phyloP scores from a whole-genome alignment of 2,329 filamentous ascomycete genomes.

The Iodosphaeria phyllophila region DNA sequence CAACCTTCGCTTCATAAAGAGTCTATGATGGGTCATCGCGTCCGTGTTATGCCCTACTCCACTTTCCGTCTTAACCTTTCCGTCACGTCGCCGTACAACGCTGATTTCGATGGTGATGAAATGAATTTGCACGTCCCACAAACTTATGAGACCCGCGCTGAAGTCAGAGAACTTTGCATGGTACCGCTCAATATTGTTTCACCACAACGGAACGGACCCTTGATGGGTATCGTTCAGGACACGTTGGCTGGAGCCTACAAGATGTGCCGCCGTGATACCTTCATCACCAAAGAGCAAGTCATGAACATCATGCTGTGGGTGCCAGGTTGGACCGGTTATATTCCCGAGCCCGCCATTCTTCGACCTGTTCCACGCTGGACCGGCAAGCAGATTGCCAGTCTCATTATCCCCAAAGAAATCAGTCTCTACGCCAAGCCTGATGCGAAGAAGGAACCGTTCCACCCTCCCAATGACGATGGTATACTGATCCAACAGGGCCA shows the following conservation, averaged over 20 bases:
- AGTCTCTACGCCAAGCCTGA: constrained; percentile 56
- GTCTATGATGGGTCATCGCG: constrained; percentile 99
- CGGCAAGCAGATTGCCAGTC: constrained; percentile 90
- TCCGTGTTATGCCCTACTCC: constrained; percentile 96
- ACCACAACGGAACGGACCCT: constrained; percentile 83
- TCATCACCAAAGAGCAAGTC: constrained; percentile 75
- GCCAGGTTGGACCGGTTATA: constrained; percentile 88
- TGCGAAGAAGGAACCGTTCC: constrained; percentile 30
- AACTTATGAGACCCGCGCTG: constrained; percentile 87
- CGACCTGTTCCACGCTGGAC: constrained; percentile 92
- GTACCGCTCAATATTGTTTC: constrained; percentile 98
- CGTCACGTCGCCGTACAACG: constrained; percentile 97
- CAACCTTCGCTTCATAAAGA: constrained; percentile 98
- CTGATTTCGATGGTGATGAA: constrained; percentile 98
- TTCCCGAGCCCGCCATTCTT: constrained; percentile 82
- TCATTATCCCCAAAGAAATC: constrained; percentile 75
- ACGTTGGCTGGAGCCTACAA: constrained; percentile 95
- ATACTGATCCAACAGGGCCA: constrained; percentile 73
- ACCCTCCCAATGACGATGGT: constrained; percentile 56
- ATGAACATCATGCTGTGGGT: constrained; percentile 98
- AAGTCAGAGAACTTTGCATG: constrained; percentile 86
- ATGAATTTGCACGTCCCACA: constrained; percentile 99
- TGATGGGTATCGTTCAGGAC: constrained; percentile 99
- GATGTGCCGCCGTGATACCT: constrained; percentile 80
- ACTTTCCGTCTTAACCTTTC: constrained; percentile 96